Base-by-base conservation (phyloP, 2,329 filamentous ascomycete genomes). In the Claviceps pazoutovae region DNA sequence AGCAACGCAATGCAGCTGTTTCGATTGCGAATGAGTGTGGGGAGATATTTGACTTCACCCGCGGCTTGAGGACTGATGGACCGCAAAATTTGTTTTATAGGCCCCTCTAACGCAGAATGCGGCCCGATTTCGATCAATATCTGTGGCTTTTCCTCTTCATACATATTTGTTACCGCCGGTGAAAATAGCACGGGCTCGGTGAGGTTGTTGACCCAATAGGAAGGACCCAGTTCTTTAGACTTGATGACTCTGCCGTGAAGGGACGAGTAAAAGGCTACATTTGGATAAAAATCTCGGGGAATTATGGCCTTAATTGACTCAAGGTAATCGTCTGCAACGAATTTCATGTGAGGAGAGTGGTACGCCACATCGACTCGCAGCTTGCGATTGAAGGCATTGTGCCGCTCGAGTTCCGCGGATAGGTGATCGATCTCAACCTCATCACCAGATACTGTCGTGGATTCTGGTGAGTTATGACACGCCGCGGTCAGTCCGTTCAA, bases 291-390 rank as follows among this genome's bases (percentile, higher is more conserved):
- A 56, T n/a, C 36, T 38, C 30, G 23, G 36, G 14, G 56, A 30
- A 11, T 43, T 13, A 36, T 44, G 39, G 58, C 44, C 9, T 55
- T 53, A 39, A 67, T 62, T 1, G 68, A 64, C 0, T 63, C 62
- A n/a, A 67, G 60, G 55, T 78, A 78, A 4, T 72, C 69, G 7
- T 73, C 68, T 1, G 74, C 72, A 1, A 77, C 66, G 1, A 70
- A 61, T 50, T 71, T 67, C 75, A 79, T 78, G 56, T 77, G 74
- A 39, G 71, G 65, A 0, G 75, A 79, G 57, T 79, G 76, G 39
- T 79, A 79, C 0, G 75, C 75, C 7, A 72, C 69, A 11, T 74
- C 71, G 3, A 78, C 72, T 3, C 68, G 67, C 2, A 78, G 65
- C 26, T 70, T 71, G 21, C 71, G 68, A 49, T 72, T 71, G 57